Evolutionary conservation across 768 basidiomycete species (phyloP).

Genomic region (Tubosaeta sp.): DNA sequence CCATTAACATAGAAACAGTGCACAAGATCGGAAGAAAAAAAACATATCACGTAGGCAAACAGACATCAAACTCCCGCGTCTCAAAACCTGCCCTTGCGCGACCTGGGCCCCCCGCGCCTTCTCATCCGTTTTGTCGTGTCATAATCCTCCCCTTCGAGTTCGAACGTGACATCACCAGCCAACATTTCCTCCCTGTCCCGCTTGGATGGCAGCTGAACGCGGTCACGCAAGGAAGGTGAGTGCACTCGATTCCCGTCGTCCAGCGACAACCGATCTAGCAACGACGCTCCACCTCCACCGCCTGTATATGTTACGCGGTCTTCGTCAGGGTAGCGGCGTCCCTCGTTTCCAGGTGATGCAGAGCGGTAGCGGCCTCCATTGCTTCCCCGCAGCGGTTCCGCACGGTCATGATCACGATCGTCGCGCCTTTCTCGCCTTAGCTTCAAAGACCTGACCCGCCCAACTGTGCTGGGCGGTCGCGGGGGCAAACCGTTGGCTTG

Average conservation of each 20-base stretch:
- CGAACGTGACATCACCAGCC: constrained; percentile 8
- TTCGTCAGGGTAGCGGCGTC: constrained; percentile 14
- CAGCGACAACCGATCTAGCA: constrained; percentile 37
- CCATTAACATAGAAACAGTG: background rate
- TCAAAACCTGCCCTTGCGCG: constrained; percentile 21
- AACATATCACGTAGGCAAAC: background rate
- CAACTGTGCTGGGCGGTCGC: constrained; percentile 18
- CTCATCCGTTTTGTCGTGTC: constrained; percentile 24
- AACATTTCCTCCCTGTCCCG: constrained; percentile 30
- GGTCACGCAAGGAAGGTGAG: constrained; percentile 31
- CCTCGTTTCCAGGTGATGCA: constrained; percentile 13
- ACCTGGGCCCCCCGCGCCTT: constrained; percentile 18
- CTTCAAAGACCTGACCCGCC: constrained; percentile 13
- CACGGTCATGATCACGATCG: constrained; percentile 16
- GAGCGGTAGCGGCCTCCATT: constrained; percentile 1
- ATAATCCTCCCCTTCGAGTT: constrained; percentile 17
- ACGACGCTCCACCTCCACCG: constrained; percentile 28
- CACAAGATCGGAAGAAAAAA: background rate
- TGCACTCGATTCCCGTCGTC: constrained; percentile 12
- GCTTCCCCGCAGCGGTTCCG: constrained; percentile 18
- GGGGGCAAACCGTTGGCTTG: constrained; percentile 29
- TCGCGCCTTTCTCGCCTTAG: constrained; percentile 22
- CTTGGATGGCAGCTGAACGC: constrained; percentile 36
- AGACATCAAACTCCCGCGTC: background rate
- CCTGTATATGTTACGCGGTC: constrained; percentile 1